Conservation (phyloP, 2,329 filamentous ascomycete species). For the Trichophyton rubrum region DNA sequence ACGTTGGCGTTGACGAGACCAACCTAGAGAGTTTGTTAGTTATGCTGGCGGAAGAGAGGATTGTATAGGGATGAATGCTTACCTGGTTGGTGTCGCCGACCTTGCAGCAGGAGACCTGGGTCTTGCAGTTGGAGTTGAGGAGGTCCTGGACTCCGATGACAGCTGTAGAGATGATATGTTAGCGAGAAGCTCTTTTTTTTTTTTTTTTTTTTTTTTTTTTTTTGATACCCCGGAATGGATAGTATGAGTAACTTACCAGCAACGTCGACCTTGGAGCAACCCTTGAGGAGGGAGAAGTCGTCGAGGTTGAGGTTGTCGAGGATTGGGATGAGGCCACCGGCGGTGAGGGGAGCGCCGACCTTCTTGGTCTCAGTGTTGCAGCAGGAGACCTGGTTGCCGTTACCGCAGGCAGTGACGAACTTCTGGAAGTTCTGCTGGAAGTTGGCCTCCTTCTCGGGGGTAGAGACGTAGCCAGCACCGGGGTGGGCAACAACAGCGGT, state of each 20-base stretch:
- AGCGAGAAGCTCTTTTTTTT: not conserved
- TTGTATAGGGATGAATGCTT: not conserved
- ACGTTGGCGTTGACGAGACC: conserved; percentile 26
- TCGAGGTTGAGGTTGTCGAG: conserved; percentile 26
- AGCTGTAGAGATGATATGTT: not conserved
- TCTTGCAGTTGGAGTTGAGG: conserved; percentile 13
- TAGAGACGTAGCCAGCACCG: not conserved
- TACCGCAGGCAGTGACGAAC: conserved; percentile 10
- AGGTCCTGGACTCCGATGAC: conserved; percentile 7
- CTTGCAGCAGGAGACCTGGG: conserved; percentile 14
- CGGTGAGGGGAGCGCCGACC: conserved; percentile 25
- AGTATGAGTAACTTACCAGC: conserved; percentile 15
- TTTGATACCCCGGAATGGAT: not conserved
- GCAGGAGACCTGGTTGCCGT: conserved; percentile 11
- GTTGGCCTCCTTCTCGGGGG: conserved; percentile 14
- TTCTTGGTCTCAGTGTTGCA: conserved; percentile 28
- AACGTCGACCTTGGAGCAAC: conserved; percentile 31
- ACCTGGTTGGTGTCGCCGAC: conserved; percentile 7
- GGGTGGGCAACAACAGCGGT: conserved; percentile 24
- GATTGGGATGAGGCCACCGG: conserved; percentile 24
- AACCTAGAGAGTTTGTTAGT: conserved; percentile 14
- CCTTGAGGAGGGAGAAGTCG: conserved; percentile 29
- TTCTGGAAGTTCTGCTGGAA: conserved; percentile 8
- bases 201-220: not conserved
- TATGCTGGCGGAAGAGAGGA: not conserved